Evolutionary conservation across 192 early-diverging fungal species (phyloP), one percentile per base, ranked within the genome.

Genomic region (Entomortierella beljakovae): DNA sequence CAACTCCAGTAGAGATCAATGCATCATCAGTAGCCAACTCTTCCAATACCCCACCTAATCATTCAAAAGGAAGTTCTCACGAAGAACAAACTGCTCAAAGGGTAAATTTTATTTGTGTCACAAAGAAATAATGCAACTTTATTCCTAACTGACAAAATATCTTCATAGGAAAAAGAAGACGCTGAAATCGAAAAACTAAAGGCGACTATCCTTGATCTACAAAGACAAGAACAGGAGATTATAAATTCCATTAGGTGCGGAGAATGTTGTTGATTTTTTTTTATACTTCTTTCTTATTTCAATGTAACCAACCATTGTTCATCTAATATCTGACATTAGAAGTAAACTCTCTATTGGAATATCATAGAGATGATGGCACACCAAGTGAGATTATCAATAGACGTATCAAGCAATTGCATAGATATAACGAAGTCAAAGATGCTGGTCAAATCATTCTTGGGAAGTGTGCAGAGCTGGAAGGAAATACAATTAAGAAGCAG

Each of bases 381-480:
- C 64, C 83, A 28, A 81, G 82, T 2, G 69, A 79, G 11, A 71
- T 82, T 50, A 68, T 88, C 40, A 53, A 79, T 28, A 67, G 56
- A 52, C 86, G 83, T 40, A 89, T 88, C 49, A 75, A 82, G 49
- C 74, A 73, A 16, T 55, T 90, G 34, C 89, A 89, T 52, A 71
- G 83, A 33, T 90, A 90, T 61, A 90, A 90, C n/a, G 88, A 88
- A 71, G 86, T 90, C 61, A 90, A 90, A 74, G 89, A 90, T 56
- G 66, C 81, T 23, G 89, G 88, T 26, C 86, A 89, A 57, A 80
- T 80, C 31, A 64, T 82, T 37, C 57, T 82, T 37, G 76, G 83
- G 33, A 86, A 82, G 82, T 25, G 9, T 6, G 1, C 29, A 34
- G 29, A 29, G 9, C 42, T 68, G 40, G n/a, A 23, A 9, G 25